Conservation (phyloP, 2,329 filamentous ascomycete genomes). For the Pseudohalonectria lignicola region DNA sequence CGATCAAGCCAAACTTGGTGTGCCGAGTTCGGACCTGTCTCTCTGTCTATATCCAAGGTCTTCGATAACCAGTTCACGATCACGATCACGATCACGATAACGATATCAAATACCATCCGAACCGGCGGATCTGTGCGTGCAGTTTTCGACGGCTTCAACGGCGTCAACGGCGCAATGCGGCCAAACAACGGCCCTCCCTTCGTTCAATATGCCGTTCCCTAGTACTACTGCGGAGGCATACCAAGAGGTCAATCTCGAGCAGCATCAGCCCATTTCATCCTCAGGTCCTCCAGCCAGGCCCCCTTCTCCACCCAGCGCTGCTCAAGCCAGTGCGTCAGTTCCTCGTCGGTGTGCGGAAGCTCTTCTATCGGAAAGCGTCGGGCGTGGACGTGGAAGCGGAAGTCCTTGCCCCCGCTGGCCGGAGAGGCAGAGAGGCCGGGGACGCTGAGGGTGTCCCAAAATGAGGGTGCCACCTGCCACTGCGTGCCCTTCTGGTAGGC, state of each 20-base stretch:
- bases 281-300: conserved; percentile 33
- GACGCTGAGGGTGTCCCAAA: conserved; percentile 40
- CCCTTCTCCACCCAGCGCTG: conserved; percentile 42
- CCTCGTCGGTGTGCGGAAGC: conserved; percentile 33
- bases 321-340: conserved; percentile 40
- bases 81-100: no score
- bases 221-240: background rate
- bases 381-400: conserved; percentile 38
- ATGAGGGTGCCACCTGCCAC: conserved; percentile 31
- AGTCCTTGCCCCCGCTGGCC: conserved; percentile 19
- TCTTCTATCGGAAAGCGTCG: conserved; percentile 35
- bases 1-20: no score
- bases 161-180: no score
- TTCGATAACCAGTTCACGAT: no score
- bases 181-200: no score
- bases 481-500: conserved; percentile 33
- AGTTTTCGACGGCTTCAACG: no score
- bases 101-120: no score
- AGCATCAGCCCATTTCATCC: conserved; percentile 24
- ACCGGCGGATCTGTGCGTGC: no score
- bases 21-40: no score
- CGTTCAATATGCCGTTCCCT: background rate
- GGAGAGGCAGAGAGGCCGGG: conserved; percentile 20
- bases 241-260: no score
- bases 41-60: no score